phyloP scores from a whole-genome alignment of 2,329 filamentous ascomycete genomes.

The Ciborinia camelliae region DNA sequence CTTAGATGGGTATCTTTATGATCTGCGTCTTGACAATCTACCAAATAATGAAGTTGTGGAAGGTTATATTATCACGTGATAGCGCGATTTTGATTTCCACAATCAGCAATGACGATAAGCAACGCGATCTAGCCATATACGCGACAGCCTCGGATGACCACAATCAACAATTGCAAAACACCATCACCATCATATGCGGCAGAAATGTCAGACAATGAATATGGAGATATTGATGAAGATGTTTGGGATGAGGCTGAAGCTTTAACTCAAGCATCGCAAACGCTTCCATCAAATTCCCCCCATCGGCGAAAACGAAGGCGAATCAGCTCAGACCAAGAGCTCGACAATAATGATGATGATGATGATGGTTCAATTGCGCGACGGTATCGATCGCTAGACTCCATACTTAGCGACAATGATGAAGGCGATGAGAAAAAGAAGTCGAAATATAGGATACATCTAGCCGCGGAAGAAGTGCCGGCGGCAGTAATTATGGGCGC shows the following conservation, averaged over 20 bases:
- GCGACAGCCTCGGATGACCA: not conserved
- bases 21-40: too few relatives aligned
- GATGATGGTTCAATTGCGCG: not conserved
- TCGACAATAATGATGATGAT: conserved; percentile 8
- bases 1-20: too few relatives aligned
- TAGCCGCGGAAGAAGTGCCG: conserved; percentile 30
- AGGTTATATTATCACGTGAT: not conserved
- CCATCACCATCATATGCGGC: not conserved
- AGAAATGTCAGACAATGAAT: conserved; percentile 19
- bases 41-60: too few relatives aligned
- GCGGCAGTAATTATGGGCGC: conserved; percentile 32
- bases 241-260: conserved; percentile 18
- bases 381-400: conserved; percentile 24
- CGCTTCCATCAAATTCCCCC: conserved; percentile 3
- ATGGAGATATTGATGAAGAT: conserved; percentile 20
- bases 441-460: conserved; percentile 35
- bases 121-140: conserved; percentile 7
- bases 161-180: not conserved
- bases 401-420: conserved; percentile 22
- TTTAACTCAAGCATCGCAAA: conserved; percentile 20
- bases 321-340: conserved; percentile 2
- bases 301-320: conserved; percentile 19
- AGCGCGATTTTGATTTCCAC: not conserved
- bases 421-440: conserved; percentile 31
- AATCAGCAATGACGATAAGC: conserved; percentile 13